These are phyloP conservation scores for Wickerhamiella sorbophila DNA, from an alignment of 805 yeast species.

Conservation along the genomic window DNA sequence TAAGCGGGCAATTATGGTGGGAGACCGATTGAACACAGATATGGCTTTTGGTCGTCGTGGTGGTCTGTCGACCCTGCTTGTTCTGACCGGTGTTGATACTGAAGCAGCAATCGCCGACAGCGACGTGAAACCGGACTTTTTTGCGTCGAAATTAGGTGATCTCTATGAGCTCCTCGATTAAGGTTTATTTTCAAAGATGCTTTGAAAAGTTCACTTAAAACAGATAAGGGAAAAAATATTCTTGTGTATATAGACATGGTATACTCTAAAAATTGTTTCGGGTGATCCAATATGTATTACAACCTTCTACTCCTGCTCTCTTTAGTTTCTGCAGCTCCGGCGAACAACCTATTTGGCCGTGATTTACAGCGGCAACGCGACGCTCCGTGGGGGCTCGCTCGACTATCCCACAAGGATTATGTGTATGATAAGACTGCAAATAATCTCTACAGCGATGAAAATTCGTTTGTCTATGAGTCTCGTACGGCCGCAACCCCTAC, in stretches of 20 bases:
- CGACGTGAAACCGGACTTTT: conserved; percentile 47
- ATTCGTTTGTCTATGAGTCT: conserved; percentile 1
- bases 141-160: conserved; percentile 63
- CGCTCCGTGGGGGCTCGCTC: conserved; percentile 90
- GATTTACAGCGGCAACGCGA: conserved; percentile 38
- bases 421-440: conserved; percentile 52
- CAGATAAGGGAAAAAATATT: too few relatives aligned
- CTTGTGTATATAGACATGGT: too few relatives aligned
- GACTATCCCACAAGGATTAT: conserved; percentile 66
- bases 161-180: conserved; percentile 38
- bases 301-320: too few relatives aligned
- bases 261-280: too few relatives aligned
- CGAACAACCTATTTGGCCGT: neutral
- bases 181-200: neutral
- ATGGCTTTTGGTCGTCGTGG: conserved; percentile 84
- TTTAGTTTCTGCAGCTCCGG: too few relatives aligned
- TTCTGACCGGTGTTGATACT: conserved; percentile 81
- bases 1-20: conserved; percentile 69
- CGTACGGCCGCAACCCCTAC: conserved; percentile 1
- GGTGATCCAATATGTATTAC: too few relatives aligned
- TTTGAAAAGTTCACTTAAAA: too few relatives aligned
- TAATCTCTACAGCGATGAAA: conserved; percentile 35
- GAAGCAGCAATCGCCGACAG: conserved; percentile 41
- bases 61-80: conserved; percentile 74
- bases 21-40: conserved; percentile 90